phyloP scores from a whole-genome alignment of 768 basidiomycete species.

The Mrakia hoshinonis region DNA sequence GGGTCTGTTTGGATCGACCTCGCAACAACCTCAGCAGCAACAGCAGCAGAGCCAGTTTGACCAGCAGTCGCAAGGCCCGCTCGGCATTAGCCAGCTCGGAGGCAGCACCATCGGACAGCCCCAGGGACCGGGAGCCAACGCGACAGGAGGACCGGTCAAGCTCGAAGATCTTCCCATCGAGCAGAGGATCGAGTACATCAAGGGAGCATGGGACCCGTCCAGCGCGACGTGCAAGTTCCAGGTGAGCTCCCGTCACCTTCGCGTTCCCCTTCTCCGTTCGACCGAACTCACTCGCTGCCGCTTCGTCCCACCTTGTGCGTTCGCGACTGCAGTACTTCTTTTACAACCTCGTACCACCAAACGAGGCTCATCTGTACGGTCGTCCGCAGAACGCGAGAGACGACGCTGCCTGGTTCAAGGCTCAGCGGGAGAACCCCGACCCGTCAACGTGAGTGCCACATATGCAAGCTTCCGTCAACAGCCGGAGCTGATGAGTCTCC shows the following conservation, averaged over 20 bases:
- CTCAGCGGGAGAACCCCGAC: slow-evolving; percentile 39
- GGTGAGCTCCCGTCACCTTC: slow-evolving; percentile 30
- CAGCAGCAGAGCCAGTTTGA: slow-evolving; percentile 20
- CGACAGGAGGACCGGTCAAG: background rate
- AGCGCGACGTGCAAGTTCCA: slow-evolving; percentile 38
- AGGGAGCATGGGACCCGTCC: slow-evolving; percentile 36
- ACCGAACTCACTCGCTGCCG: background rate
- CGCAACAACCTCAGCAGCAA: slow-evolving; percentile 20
- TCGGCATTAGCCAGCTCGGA: slow-evolving; percentile 12
- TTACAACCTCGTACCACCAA: slow-evolving; percentile 39
- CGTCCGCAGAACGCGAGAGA: slow-evolving; percentile 37
- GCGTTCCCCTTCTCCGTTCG: background rate
- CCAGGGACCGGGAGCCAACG: slow-evolving; percentile 1
- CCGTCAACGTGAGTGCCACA: slow-evolving; percentile 35
- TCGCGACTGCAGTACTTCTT: slow-evolving; percentile 36
- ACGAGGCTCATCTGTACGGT: slow-evolving; percentile 36
- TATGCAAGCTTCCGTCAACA: background rate
- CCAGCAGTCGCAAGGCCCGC: slow-evolving; percentile 30
- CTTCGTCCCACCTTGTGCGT: background rate
- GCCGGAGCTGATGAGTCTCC: background rate
- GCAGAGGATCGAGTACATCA: slow-evolving; percentile 36
- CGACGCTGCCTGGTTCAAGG: slow-evolving; percentile 38
- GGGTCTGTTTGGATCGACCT: background rate
- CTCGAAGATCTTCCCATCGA: slow-evolving; percentile 35
- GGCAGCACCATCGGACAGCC: background rate